Evolutionary conservation across 2,329 filamentous ascomycete genomes (phyloP).

Genomic region (Fusarium sp.): DNA sequence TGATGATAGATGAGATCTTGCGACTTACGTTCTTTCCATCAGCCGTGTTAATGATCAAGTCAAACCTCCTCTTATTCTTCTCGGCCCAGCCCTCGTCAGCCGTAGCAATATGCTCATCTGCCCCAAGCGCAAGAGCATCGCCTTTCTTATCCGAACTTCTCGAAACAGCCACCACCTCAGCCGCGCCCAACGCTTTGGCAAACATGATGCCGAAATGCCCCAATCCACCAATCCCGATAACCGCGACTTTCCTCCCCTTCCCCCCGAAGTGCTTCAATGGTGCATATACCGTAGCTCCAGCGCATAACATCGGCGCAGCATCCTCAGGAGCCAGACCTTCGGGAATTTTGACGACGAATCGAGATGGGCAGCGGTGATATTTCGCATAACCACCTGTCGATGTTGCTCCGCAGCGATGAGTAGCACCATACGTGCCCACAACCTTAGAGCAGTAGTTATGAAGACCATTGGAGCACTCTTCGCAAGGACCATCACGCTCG

Average conservation of each 20-base stretch:
- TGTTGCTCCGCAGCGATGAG: neutral
- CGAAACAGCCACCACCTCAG: constrained; percentile 68
- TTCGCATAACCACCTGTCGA: constrained; percentile 69
- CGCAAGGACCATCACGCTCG: constrained; percentile 54
- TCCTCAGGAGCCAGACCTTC: constrained; percentile 69
- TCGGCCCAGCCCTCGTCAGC: constrained; percentile 62
- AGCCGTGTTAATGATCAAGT: constrained; percentile 78
- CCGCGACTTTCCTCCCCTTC: constrained; percentile 71
- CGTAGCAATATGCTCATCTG: constrained; percentile 67
- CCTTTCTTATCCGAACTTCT: constrained; percentile 66
- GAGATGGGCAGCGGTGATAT: constrained; percentile 40
- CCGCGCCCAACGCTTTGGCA: constrained; percentile 72
- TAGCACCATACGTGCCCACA: constrained; percentile 65
- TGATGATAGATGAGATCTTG: fast-evolving
- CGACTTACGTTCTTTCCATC: neutral
- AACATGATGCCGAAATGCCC: constrained; percentile 76
- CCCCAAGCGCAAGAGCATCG: constrained; percentile 66
- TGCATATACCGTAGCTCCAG: constrained; percentile 81
- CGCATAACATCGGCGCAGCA: constrained; percentile 85
- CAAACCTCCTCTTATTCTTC: constrained; percentile 68
- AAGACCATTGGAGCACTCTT: constrained; percentile 69
- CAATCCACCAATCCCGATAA: constrained; percentile 74
- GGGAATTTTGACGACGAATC: constrained; percentile 74
- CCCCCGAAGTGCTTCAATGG: constrained; percentile 67
- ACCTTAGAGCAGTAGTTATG: constrained; percentile 70